Conservation (phyloP, 129 eudicot species). For the Deinandra increscens region DNA sequence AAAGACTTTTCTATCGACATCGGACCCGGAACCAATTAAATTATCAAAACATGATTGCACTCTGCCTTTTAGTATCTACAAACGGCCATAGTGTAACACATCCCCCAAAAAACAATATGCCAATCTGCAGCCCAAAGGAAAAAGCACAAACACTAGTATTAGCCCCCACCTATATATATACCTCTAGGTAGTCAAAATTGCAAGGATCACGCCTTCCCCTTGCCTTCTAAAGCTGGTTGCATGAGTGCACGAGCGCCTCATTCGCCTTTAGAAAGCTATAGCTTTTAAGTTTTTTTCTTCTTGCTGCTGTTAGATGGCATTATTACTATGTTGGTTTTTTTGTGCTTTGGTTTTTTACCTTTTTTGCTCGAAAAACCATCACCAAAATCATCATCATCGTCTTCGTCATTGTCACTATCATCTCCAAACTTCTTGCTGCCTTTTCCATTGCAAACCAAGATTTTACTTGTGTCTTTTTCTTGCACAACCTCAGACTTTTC, state of each 20-base stretch:
- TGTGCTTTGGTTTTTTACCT: conserved; percentile 47
- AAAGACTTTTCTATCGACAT: too few species aligned
- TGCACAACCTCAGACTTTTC: conserved; percentile 50
- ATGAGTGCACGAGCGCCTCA: too few species aligned
- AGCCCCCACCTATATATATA: neutral
- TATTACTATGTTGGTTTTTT: conserved; percentile 36
- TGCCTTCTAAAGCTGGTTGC: too few species aligned
- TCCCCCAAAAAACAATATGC: conserved; percentile 21
- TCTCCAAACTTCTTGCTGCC: conserved; percentile 40
- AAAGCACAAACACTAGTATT: conserved; percentile 17
- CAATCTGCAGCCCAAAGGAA: conserved; percentile 15
- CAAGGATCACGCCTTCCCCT: too few species aligned
- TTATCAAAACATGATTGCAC: too few species aligned
- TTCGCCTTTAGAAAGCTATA: neutral
- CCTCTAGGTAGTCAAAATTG: neutral
- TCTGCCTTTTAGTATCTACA: conserved; percentile 13
- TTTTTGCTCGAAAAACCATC: conserved; percentile 39
- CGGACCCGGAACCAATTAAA: too few species aligned
- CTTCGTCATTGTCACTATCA: conserved; percentile 52
- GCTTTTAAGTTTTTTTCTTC: conserved; percentile 30
- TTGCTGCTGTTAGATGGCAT: conserved; percentile 35
- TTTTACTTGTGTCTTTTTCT: conserved; percentile 52
- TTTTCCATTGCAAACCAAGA: conserved; percentile 58
- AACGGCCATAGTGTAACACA: conserved; percentile 1
- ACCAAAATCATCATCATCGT: conserved; percentile 44